Evolutionary conservation across 805 yeast species (phyloP), one percentile per base, ranked within the genome.

Genomic region (Torulaspora quercuum): DNA sequence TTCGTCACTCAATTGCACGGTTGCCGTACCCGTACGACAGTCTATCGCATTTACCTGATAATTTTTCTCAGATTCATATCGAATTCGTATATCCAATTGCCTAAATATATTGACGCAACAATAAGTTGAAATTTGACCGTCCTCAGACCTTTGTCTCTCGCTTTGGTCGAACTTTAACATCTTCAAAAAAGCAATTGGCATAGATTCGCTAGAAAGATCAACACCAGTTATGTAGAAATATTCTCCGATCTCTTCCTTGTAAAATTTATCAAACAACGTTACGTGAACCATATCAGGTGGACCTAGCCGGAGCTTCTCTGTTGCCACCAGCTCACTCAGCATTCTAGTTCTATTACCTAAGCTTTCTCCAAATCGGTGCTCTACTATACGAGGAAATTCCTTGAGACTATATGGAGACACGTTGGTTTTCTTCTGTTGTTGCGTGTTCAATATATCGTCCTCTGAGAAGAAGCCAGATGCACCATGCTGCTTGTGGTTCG

Each of bases 61-160:
- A 44, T 52, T 40, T 3, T 54, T 56, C 4, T 63, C 58, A 0
- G 62, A 37, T 11, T 60, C 59, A 7, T 75, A 72, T 52, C 78
- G 57, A 49, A 87, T 76, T 13, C 96, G 69, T 25, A 89, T 64
- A 57, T 90, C 98, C 4, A 81, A 72, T 37, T 72, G 72, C 24
- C 78, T 66, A 52, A 92, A 85, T 12, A 81, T 70, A 59, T 92
- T 89, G 64, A 78, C 86, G 10, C 79, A 61, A 57, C 87, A 81
- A 46, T 70, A 78, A 0, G 86, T 78, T 14, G 61, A 56, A 14
- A 57, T 53, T 22, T 50, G 53, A 25, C 53, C 55, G 15, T 53
- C 55, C 11, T 40, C 29, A 3, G 37, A 27, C n/a, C 37, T 25
- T 7, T 51, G 35, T 4, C 46, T 45, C 6, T 36, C 26, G 7